Conservation (phyloP, 1,284 basidiomycete genomes). For the Moniliella sp. region DNA sequence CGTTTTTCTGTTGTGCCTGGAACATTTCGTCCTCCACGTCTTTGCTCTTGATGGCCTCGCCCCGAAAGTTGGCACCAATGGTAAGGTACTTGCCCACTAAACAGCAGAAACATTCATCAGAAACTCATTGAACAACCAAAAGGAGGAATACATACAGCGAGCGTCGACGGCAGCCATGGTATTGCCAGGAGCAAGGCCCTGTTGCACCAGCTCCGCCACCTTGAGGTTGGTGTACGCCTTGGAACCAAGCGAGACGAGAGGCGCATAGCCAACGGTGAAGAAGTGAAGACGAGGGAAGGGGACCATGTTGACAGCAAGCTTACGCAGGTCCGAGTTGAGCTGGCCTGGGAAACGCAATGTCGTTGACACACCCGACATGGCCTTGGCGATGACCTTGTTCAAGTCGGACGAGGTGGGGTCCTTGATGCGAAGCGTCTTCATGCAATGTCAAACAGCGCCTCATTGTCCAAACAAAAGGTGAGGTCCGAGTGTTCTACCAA, state of each 20-base stretch:
- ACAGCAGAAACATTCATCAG: conserved; percentile 3
- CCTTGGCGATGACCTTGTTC: conserved; percentile 80
- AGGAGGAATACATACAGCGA: too few relatives aligned
- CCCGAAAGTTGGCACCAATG: conserved; percentile 35
- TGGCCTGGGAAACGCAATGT: conserved; percentile 92
- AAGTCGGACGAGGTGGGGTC: conserved; percentile 87
- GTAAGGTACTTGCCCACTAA: conserved; percentile 38
- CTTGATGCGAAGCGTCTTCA: conserved; percentile 78
- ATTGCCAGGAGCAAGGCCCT: conserved; percentile 31
- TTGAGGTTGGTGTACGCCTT: conserved; percentile 40
- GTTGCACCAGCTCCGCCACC: conserved; percentile 26
- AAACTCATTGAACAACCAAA: conserved; percentile 31
- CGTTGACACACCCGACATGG: conserved; percentile 92
- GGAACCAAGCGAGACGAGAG: conserved; percentile 28
- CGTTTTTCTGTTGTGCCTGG: conserved; percentile 85
- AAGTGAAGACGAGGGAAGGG: conserved; percentile 35
- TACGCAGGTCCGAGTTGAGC: conserved; percentile 87
- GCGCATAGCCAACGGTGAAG: conserved; percentile 33
- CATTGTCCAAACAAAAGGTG: conserved; percentile 63
- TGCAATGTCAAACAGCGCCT: conserved; percentile 85
- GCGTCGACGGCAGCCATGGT: conserved; percentile 58
- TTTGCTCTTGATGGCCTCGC: conserved; percentile 42
- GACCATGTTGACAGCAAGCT: conserved; percentile 84
- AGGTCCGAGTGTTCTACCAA: conserved; percentile 46
- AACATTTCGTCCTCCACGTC: conserved; percentile 98